Conservation (phyloP, 2,329 filamentous ascomycete species). For the Trichophyton schoenleinii region DNA sequence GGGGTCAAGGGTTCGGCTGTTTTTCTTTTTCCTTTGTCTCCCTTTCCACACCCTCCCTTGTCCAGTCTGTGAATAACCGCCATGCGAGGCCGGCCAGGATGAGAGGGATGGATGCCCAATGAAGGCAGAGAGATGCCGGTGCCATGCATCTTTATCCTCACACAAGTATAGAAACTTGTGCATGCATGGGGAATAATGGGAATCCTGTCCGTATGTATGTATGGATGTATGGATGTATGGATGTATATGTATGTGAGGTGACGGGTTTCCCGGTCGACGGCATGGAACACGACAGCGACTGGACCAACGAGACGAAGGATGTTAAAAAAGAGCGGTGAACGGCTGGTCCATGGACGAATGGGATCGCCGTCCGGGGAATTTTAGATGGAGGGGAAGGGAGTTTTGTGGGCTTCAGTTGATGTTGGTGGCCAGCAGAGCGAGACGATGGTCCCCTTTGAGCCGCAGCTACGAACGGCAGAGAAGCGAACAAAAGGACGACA, state of each 20-base stretch:
- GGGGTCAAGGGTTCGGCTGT: constrained; percentile 4
- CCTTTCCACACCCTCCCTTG: constrained; percentile 4
- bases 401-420: too few relatives aligned
- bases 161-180: neutral
- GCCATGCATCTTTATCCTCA: neutral
- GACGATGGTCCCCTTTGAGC: neutral
- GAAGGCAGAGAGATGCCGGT: neutral
- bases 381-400: neutral
- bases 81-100: neutral
- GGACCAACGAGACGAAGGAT: too few relatives aligned
- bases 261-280: neutral
- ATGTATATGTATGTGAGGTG: neutral
- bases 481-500: too few relatives aligned
- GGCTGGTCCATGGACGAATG: constrained; percentile 3
- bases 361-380: neutral
- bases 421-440: too few relatives aligned
- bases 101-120: neutral
- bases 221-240: neutral
- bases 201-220: neutral
- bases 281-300: constrained; percentile 1
- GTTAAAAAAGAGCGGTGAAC: constrained; percentile 5
- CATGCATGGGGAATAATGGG: too few relatives aligned
- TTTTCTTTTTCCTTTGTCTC: constrained; percentile 7
- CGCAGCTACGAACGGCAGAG: neutral
- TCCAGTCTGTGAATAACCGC: neutral